phyloP scores from a whole-genome alignment of 345 rosid genomes.

The Raphanus raphanistrum region DNA sequence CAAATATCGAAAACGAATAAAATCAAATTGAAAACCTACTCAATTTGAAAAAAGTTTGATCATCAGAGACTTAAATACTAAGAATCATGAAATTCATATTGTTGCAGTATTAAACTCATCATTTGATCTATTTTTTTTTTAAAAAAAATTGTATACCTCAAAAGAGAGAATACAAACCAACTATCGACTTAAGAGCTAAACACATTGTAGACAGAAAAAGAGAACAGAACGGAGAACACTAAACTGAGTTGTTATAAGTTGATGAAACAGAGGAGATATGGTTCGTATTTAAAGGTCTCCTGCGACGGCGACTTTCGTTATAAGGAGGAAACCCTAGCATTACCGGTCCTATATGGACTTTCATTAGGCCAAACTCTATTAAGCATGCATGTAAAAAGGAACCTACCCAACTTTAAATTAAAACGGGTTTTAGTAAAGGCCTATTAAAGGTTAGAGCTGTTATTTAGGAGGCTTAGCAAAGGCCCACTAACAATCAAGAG shows the following conservation, averaged over 20 bases:
- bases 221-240: neutral
- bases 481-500: neutral
- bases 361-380: neutral
- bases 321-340: constrained; percentile 25
- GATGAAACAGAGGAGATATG: neutral
- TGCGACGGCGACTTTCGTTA: neutral
- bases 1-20: neutral
- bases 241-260: neutral
- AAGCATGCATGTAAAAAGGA: neutral
- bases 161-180: neutral
- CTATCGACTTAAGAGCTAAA: neutral
- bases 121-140: constrained; percentile 11
- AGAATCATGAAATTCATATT: constrained; percentile 39
- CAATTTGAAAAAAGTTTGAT: neutral
- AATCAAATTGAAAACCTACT: neutral
- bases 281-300: constrained; percentile 20
- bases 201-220: neutral
- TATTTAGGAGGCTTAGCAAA: neutral
- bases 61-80: constrained; percentile 45
- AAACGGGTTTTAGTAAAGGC: neutral
- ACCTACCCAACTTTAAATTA: neutral
- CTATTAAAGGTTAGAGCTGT: too few species aligned
- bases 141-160: neutral
- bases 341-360: neutral
- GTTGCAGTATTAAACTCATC: constrained; percentile 41